Evolutionary conservation across 2,329 filamentous ascomycete genomes (phyloP).

Genomic region (Fusarium temperatum): DNA sequence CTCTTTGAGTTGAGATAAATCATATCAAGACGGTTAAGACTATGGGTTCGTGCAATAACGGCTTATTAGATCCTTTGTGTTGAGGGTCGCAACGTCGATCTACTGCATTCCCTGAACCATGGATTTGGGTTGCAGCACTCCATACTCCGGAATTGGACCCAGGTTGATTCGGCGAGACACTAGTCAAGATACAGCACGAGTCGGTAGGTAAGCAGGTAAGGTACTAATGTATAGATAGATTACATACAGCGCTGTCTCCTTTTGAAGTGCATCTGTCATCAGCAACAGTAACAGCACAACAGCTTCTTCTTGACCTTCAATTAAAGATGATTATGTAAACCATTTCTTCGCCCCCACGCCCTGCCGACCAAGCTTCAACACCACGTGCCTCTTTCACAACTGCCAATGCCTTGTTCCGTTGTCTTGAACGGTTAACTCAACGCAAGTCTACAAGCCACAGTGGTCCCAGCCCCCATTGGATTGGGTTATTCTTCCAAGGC

Average conservation of each 20-base stretch:
- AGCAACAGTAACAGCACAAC: background rate
- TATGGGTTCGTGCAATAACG: background rate
- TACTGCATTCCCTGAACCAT: background rate
- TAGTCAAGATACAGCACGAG: background rate
- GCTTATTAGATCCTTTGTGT: background rate
- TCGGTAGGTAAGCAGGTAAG: background rate
- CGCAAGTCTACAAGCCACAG: conserved; percentile 28
- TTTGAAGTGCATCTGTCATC: background rate
- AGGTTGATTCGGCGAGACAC: background rate
- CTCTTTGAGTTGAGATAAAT: background rate
- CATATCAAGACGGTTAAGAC: background rate
- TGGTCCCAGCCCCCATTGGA: conserved; percentile 3
- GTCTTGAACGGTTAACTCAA: background rate
- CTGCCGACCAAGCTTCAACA: conserved; percentile 31
- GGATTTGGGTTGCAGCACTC: conserved; percentile 1
- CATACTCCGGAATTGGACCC: background rate
- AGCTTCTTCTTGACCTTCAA: background rate
- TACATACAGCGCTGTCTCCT: background rate
- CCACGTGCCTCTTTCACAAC: conserved; percentile 34
- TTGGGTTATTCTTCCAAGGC: background rate
- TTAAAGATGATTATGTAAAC: conserved; percentile 6
- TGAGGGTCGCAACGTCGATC: background rate
- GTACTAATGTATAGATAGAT: background rate
- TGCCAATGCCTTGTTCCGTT: conserved; percentile 18
- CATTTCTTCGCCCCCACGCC: conserved; percentile 22